A percentile compares a stretch with the other conserved stretches of the same genome.
phyloP scores from a whole-genome alignment of 2,329 filamentous ascomycete genomes.

The Talaromyces verruculosus region DNA sequence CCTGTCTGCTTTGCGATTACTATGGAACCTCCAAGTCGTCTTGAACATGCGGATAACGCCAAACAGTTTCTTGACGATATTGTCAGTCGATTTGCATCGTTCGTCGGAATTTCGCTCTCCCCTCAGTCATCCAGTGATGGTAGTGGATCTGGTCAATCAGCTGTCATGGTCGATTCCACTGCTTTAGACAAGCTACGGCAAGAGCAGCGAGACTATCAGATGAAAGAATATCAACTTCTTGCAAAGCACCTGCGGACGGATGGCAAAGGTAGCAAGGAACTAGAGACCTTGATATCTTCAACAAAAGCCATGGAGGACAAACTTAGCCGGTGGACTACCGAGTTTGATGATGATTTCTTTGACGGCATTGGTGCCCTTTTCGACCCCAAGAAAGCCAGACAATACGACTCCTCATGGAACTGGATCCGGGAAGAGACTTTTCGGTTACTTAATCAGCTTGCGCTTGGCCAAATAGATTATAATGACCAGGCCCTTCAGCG shows the following conservation, averaged over 20 bases:
- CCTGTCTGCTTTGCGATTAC: conserved; percentile 42
- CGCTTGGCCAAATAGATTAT: conserved; percentile 88
- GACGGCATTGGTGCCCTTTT: conserved; percentile 92
- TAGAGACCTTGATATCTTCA: conserved; percentile 69
- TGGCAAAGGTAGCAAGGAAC: conserved; percentile 86
- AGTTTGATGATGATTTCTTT: conserved; percentile 96
- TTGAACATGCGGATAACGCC: conserved; percentile 80
- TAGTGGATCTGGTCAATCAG: background rate
- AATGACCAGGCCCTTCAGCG: conserved; percentile 84
- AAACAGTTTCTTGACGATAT: conserved; percentile 89
- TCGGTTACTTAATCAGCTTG: conserved; percentile 98
- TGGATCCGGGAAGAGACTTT: conserved; percentile 97
- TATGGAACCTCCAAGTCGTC: conserved; percentile 60
- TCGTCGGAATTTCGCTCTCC: conserved; percentile 66
- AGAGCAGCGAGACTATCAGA: background rate
- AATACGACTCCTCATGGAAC: conserved; percentile 99
- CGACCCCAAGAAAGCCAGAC: conserved; percentile 85
- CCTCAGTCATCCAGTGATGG: background rate
- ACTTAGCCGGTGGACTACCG: conserved; percentile 88
- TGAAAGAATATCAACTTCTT: conserved; percentile 38
- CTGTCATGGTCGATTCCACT: background rate
- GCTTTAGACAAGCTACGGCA: background rate
- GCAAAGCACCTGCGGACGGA: conserved; percentile 97
- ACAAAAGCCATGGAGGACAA: conserved; percentile 86
- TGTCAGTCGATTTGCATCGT: conserved; percentile 74